A percentile compares a stretch with the other conserved stretches of the same genome.
These are phyloP conservation scores for Exophiala sideris DNA, from an alignment of 2,329 filamentous ascomycete species.

Conservation along the genomic window DNA sequence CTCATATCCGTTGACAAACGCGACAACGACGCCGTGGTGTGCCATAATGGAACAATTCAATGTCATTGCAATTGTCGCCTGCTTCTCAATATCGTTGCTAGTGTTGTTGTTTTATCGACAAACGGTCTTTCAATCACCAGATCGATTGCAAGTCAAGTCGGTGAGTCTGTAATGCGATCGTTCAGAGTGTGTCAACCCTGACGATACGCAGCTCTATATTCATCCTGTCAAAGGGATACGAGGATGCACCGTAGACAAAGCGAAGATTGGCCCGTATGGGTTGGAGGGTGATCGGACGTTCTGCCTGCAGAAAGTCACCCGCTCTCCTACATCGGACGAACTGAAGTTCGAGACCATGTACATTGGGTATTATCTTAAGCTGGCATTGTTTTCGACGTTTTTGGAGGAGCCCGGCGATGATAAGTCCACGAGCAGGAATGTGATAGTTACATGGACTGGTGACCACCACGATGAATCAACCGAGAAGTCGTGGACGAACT, in stretches of 20 bases:
- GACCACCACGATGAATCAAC: constrained; percentile 15
- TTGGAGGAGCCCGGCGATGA: constrained; percentile 3
- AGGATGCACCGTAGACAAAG: constrained; percentile 7
- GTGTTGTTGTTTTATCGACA: constrained; percentile 24
- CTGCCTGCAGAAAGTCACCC: constrained; percentile 16
- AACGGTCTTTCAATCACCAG: background rate
- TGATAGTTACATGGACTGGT: constrained; percentile 5
- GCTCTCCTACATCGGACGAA: constrained; percentile 18
- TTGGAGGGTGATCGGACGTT: constrained; percentile 7
- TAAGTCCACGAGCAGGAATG: background rate
- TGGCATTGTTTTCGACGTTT: constrained; percentile 3
- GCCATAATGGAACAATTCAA: background rate
- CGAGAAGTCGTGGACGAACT: background rate
- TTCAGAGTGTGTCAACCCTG: background rate
- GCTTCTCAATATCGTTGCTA: background rate
- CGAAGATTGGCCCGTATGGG: constrained; percentile 2
- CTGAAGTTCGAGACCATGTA: constrained; percentile 22
- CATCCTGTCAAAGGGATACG: constrained; percentile 19
- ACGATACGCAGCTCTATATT: constrained; percentile 3
- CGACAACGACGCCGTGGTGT: too few species aligned
- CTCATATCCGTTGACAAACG: background rate
- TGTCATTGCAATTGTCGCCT: background rate
- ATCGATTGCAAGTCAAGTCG: background rate
- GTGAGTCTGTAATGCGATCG: background rate
- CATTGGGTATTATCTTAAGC: constrained; percentile 15